Evolutionary conservation across 306 rosid species (phyloP).

Genomic region (Gillenia trifoliata): DNA sequence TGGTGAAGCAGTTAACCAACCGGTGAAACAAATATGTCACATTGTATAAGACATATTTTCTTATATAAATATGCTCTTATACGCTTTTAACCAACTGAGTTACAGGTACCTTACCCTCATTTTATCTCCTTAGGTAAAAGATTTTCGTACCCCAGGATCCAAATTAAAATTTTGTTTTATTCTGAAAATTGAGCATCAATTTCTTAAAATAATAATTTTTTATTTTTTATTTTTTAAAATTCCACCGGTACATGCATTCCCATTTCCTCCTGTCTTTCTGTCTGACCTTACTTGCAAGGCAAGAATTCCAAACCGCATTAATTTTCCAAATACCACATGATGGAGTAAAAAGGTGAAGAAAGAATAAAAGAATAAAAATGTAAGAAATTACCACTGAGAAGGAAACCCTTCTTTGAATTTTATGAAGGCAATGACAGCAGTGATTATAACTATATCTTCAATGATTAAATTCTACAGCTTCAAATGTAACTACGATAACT

Average conservation of each 20-base stretch:
- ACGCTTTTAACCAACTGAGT: no score
- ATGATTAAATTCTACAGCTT: conserved; percentile 51
- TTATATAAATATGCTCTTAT: no score
- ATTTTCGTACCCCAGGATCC: background rate
- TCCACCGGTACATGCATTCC: background rate
- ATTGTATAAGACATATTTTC: no score
- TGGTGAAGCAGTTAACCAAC: no score
- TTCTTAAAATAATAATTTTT: background rate
- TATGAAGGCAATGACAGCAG: conserved; percentile 37
- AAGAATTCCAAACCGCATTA: background rate
- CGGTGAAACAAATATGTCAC: no score
- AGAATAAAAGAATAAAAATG: background rate
- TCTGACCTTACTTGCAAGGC: background rate
- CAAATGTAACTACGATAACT: conserved; percentile 38
- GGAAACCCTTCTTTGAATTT: conserved; percentile 42
- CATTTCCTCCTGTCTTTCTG: background rate
- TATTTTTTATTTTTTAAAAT: no score
- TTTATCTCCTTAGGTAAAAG: background rate
- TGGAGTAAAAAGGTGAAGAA: background rate
- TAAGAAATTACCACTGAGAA: background rate
- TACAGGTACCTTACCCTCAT: no score
- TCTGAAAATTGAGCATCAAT: background rate
- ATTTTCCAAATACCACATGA: background rate
- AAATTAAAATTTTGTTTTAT: background rate
- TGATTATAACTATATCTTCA: conserved; percentile 40